Conservation (phyloP, 176 grass and related monocot genomes). For the sorghum (Sorghum bicolor) region Sorghum_bicolor_NCBIv3 NC_012875.2:56179501-56180000, state of each 20-base stretch:
- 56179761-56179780: too few relatives aligned
- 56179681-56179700: too few relatives aligned
- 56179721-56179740: too few relatives aligned
- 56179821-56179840: neutral
- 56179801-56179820: neutral
- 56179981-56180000: constrained; percentile 6
- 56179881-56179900: neutral
- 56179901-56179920: neutral
- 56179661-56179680: neutral
- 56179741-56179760: too few relatives aligned
- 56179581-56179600: neutral
- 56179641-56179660: neutral
- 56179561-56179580: neutral
- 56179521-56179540: neutral
- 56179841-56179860: neutral
- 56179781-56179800: too few relatives aligned
- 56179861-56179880: too few relatives aligned
- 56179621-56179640: neutral
- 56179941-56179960: neutral
- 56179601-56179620: neutral
- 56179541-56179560: neutral
- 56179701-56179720: too few relatives aligned
- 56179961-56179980: neutral
- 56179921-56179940: neutral
- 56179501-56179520: neutral